Conservation (phyloP, 1,139 yeast species). For the Suhomyces bolitotheri region DNA sequence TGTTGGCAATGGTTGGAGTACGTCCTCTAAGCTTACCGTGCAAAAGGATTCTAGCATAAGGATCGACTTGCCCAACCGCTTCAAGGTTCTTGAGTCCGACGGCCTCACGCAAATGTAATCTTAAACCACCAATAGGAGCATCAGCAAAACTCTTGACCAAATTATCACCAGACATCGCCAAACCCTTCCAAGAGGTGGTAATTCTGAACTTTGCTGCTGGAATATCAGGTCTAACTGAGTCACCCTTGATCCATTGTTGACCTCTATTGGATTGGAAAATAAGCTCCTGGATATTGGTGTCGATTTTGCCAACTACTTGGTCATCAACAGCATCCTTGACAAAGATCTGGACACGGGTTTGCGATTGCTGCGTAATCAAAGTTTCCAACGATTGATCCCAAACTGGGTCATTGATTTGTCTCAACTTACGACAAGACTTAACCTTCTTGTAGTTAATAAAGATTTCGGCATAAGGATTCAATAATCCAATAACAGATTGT, state of each 20-base stretch:
- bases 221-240: conserved; percentile 32
- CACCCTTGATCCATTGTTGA: conserved; percentile 50
- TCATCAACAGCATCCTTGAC: conserved; percentile 58
- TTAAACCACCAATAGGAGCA: conserved; percentile 66
- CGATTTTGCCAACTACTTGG: conserved; percentile 52
- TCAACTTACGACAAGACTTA: conserved; percentile 58
- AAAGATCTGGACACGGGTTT: conserved; percentile 52
- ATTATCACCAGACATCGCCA: conserved; percentile 56
- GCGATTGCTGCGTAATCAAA: conserved; percentile 59
- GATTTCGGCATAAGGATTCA: conserved; percentile 72
- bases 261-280: conserved; percentile 55
- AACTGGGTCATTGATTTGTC: conserved; percentile 67
- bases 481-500: conserved; percentile 63
- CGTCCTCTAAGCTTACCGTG: conserved; percentile 59
- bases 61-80: conserved; percentile 70
- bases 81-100: conserved; percentile 59
- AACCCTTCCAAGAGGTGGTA: conserved; percentile 70
- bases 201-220: conserved; percentile 53
- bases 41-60: conserved; percentile 59
- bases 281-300: conserved; percentile 55
- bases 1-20: conserved; percentile 57
- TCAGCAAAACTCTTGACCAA: conserved; percentile 43
- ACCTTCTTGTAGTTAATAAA: conserved; percentile 56
- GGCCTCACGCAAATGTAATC: conserved; percentile 59
- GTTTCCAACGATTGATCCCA: conserved; percentile 67